phyloP scores from a whole-genome alignment of 1,139 yeast genomes.

The Protomyces arabidopsidicola region DNA sequence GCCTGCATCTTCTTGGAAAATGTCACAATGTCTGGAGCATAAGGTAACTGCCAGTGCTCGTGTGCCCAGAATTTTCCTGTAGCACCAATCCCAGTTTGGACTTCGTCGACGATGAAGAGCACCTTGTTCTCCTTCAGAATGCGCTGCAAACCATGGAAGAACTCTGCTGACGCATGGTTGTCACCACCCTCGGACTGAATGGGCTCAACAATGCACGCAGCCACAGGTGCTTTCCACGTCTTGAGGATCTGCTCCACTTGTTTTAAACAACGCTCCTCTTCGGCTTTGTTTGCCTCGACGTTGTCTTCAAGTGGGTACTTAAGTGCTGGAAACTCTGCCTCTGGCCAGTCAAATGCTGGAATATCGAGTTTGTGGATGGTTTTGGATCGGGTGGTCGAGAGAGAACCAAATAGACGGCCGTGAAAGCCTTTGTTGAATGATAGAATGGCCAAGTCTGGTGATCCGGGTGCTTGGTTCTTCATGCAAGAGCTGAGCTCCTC shows the following conservation, averaged over 20 bases:
- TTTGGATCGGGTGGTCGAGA: constrained; percentile 72
- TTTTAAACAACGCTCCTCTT: constrained; percentile 63
- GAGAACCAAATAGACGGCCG: constrained; percentile 76
- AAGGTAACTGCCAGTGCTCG: constrained; percentile 67
- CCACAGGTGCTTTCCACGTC: constrained; percentile 57
- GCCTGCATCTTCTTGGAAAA: constrained; percentile 82
- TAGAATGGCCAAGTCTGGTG: constrained; percentile 67
- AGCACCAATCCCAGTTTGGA: constrained; percentile 84
- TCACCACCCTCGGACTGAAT: constrained; percentile 87
- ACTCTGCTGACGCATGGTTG: constrained; percentile 68
- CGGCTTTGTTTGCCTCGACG: constrained; percentile 53
- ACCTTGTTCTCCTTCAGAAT: constrained; percentile 63
- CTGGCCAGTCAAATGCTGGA: constrained; percentile 84
- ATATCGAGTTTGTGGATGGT: constrained; percentile 79
- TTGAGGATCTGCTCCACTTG: constrained; percentile 54
- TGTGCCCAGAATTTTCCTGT: constrained; percentile 85
- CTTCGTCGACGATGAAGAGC: constrained; percentile 73
- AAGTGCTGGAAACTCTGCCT: constrained; percentile 72
- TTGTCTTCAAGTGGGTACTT: constrained; percentile 64
- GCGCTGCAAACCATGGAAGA: constrained; percentile 74
- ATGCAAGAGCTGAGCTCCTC: constrained; percentile 60
- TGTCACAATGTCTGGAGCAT: constrained; percentile 77
- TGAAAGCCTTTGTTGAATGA: constrained; percentile 75
- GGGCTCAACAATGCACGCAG: constrained; percentile 73
- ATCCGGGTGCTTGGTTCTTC: constrained; percentile 58